phyloP scores from a whole-genome alignment of 164 flowering plant genomes.

The Litsea cubeba region DNA sequence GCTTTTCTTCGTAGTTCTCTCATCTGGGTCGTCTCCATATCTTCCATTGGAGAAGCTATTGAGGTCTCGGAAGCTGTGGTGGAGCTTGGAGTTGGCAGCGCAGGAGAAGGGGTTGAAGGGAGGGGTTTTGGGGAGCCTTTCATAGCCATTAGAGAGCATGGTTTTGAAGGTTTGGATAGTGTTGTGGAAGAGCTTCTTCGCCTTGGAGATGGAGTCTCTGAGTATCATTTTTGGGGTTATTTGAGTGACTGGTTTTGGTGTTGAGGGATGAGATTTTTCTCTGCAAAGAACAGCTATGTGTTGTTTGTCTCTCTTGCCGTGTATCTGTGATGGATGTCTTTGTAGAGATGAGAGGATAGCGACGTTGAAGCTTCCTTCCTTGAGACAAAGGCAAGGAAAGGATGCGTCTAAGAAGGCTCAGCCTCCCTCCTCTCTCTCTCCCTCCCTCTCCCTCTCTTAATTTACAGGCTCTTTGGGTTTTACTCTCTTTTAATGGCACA shows the following conservation, averaged over 20 bases:
- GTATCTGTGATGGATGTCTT: background rate
- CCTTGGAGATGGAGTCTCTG: slow-evolving; percentile 38
- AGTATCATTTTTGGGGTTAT: slow-evolving; percentile 37
- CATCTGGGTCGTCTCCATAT: slow-evolving; percentile 7
- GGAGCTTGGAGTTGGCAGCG: slow-evolving; percentile 11
- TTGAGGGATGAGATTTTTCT: background rate
- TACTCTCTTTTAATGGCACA: background rate
- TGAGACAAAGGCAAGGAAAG: slow-evolving; percentile 6
- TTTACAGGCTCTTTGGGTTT: background rate
- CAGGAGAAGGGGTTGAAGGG: slow-evolving; percentile 37
- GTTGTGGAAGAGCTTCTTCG: slow-evolving; percentile 50
- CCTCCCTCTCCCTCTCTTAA: background rate
- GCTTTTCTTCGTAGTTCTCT: slow-evolving; percentile 2
- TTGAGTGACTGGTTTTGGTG: background rate
- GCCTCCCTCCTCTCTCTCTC: background rate
- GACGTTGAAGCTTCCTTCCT: slow-evolving; percentile 17
- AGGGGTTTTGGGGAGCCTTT: slow-evolving; percentile 43
- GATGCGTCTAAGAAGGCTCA: background rate
- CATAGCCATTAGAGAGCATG: slow-evolving; percentile 38
- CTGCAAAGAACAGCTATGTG: background rate
- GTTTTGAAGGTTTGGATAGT: slow-evolving; percentile 43
- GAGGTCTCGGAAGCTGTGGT: slow-evolving; percentile 21
- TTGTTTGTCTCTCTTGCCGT: background rate
- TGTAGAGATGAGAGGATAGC: slow-evolving; percentile 9
- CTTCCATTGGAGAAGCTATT: slow-evolving; percentile 28